Conservation (phyloP, 768 basidiomycete species). For the Boletales sp. region DNA sequence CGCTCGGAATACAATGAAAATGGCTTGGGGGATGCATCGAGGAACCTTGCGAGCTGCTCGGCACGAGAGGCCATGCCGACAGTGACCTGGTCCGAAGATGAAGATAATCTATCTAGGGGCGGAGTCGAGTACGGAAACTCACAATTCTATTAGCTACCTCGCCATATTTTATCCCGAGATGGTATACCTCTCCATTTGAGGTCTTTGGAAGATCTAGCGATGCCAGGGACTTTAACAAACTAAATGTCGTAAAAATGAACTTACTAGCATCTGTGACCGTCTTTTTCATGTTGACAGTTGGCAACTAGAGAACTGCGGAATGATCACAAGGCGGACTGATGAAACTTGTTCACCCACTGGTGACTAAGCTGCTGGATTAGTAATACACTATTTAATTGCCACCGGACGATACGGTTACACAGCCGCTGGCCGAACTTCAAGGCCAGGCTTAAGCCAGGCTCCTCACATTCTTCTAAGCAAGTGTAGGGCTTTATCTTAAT, state of each 20-base stretch:
- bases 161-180: conserved; percentile 69
- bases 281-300: conserved; percentile 48
- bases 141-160: conserved; percentile 83
- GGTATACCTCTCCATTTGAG: conserved; percentile 70
- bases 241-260: conserved; percentile 23
- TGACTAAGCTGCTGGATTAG: too few relatives aligned
- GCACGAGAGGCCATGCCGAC: conserved; percentile 75
- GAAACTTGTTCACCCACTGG: too few relatives aligned
- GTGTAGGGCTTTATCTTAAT: too few relatives aligned
- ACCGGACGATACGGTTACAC: too few relatives aligned
- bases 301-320: not conserved
- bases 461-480: too few relatives aligned
- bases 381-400: too few relatives aligned
- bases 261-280: conserved; percentile 63
- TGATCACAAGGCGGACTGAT: not conserved
- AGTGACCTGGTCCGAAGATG: conserved; percentile 48
- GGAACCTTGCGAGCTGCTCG: conserved; percentile 48
- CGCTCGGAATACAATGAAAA: conserved; percentile 70
- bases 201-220: conserved; percentile 72
- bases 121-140: conserved; percentile 15
- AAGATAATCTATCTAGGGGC: not conserved
- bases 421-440: too few relatives aligned
- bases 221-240: not conserved
- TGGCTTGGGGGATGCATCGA: conserved; percentile 57
- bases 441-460: too few relatives aligned